phyloP scores from a whole-genome alignment of 306 rosid species.

The Cicer pinnatifidum region DNA sequence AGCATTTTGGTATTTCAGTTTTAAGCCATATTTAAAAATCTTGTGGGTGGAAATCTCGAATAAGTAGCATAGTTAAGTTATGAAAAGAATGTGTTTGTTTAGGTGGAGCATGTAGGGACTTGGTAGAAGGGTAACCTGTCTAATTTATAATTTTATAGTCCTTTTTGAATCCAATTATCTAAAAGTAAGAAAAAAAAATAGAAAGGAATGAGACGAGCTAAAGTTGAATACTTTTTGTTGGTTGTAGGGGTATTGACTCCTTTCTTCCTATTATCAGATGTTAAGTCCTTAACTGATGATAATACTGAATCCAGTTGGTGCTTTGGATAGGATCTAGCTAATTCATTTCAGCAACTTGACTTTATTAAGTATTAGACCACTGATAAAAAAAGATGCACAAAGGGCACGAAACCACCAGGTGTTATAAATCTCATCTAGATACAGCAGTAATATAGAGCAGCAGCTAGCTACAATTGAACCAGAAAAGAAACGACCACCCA shows the following conservation, averaged over 20 bases:
- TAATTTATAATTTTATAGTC: neutral
- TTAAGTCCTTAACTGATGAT: slow-evolving; percentile 20
- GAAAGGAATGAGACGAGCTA: neutral
- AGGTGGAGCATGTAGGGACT: slow-evolving; percentile 7
- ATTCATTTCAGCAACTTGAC: slow-evolving; percentile 3
- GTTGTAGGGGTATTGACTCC: slow-evolving; percentile 23
- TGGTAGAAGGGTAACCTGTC: neutral
- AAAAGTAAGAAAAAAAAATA: neutral
- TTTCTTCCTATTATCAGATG: slow-evolving; percentile 11
- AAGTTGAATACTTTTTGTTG: neutral
- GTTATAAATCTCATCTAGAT: neutral
- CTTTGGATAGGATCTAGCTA: neutral
- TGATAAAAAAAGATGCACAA: neutral
- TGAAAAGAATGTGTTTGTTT: neutral
- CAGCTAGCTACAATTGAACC: neutral
- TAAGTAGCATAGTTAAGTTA: slow-evolving; percentile 19
- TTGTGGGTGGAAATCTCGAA: slow-evolving; percentile 15
- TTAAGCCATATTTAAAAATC: neutral
- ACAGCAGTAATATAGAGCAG: slow-evolving; percentile 9
- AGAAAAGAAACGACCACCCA: neutral
- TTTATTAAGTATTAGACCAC: slow-evolving; percentile 14
- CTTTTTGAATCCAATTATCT: neutral
- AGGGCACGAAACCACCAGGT: slow-evolving; percentile 8
- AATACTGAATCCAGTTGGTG: neutral
- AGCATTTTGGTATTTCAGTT: slow-evolving; percentile 30